Conservation (phyloP, 2,329 filamentous ascomycete genomes). For the Phyllosticta citrichinensis region DNA sequence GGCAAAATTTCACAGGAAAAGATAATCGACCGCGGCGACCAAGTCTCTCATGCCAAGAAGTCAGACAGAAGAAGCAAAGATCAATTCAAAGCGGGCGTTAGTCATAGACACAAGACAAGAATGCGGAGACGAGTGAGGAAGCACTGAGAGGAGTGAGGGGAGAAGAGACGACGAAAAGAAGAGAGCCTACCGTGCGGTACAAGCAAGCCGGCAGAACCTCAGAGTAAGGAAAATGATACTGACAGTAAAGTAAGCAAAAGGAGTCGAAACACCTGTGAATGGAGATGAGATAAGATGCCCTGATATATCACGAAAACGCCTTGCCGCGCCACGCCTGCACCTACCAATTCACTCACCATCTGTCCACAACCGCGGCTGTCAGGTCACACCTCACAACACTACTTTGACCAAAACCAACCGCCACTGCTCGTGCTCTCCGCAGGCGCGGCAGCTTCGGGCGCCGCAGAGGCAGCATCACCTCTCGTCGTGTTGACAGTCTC, state of each 20-base stretch:
- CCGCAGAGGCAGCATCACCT: neutral
- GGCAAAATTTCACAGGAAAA: no score
- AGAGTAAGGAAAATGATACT: neutral
- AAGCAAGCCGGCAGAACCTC: no score
- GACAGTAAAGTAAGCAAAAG: neutral
- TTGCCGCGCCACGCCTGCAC: neutral
- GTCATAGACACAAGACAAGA: no score
- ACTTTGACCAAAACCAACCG: constrained; percentile 6
- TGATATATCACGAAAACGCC: neutral
- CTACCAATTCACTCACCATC: neutral
- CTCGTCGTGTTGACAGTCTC: constrained; percentile 41
- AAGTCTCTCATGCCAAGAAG: no score
- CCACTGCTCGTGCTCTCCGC: neutral
- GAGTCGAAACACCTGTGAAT: neutral
- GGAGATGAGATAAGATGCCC: neutral
- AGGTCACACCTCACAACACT: neutral
- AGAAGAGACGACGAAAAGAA: no score
- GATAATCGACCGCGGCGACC: no score
- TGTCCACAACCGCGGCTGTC: no score
- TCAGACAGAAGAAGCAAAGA: no score
- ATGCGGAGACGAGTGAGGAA: no score
- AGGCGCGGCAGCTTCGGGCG: neutral
- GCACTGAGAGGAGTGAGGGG: no score
- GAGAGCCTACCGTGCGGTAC: no score
- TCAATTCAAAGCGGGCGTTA: no score